Percentiles rank a stretch among this genome's conserved stretches.
These are phyloP conservation scores for Clarireedia paspali DNA, from an alignment of 2,329 filamentous ascomycete genomes.

Conservation along the genomic window DNA sequence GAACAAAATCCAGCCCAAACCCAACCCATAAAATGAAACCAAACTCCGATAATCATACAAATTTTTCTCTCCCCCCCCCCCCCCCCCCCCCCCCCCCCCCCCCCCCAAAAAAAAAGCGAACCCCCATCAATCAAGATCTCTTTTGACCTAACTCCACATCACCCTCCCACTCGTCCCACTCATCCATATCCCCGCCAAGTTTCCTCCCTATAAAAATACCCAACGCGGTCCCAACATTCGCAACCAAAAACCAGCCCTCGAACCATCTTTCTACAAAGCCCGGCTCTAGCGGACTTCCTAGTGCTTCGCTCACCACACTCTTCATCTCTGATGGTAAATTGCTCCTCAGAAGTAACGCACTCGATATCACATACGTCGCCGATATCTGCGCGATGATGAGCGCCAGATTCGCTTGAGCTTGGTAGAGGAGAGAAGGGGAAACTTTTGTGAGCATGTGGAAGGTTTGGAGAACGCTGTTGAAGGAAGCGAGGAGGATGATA, in stretches of 20 bases:
- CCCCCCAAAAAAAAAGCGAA: background rate
- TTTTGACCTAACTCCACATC: slow-evolving; percentile 67
- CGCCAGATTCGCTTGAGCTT: slow-evolving; percentile 66
- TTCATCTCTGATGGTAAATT: slow-evolving; percentile 73
- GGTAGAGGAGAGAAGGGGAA: slow-evolving; percentile 63
- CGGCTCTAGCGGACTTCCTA: slow-evolving; percentile 65
- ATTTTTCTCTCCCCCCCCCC: background rate
- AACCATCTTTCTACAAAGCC: slow-evolving; percentile 77
- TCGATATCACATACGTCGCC: slow-evolving; percentile 79
- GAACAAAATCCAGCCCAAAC: background rate
- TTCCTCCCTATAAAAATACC: slow-evolving; percentile 67
- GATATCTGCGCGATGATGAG: slow-evolving; percentile 73
- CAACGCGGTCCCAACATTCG: slow-evolving; percentile 56
- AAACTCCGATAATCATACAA: background rate
- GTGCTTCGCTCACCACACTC: slow-evolving; percentile 66
- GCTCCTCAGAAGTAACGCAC: slow-evolving; percentile 67
- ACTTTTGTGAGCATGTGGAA: slow-evolving; percentile 74
- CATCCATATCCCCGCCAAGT: slow-evolving; percentile 46
- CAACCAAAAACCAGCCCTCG: slow-evolving; percentile 74
- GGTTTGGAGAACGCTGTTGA: slow-evolving; percentile 78
- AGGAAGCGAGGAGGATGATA: slow-evolving; percentile 73
- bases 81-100: background rate
- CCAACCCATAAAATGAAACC: background rate
- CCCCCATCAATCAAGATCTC: slow-evolving; percentile 40
- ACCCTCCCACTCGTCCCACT: slow-evolving; percentile 41